Base-by-base conservation (phyloP, 2,329 filamentous ascomycete species). In the Colletotrichum camelliae region DNA sequence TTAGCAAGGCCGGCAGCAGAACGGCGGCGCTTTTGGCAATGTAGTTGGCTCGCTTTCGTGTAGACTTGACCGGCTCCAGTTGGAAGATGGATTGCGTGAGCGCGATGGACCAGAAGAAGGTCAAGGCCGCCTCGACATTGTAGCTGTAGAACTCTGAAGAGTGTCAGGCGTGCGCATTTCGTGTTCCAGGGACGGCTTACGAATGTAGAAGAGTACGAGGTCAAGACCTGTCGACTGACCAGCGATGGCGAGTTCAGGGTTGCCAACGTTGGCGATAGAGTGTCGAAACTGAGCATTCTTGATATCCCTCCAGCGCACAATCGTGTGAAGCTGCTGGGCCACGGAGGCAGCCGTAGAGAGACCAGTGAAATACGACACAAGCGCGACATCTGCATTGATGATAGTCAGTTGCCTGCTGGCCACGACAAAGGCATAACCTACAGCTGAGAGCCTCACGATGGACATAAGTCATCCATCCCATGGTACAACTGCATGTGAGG, bases 131-230 rank as follows among this genome's bases (percentile, higher is more conserved):
- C 79, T 89, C 86, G n/a, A 87, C 86, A 80, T 88, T 89, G 78
- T 89, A 89, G 35, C 83, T 84, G 74, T 89, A 89, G 66, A 86
- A 89, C 78, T 89, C 88, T 89, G 65, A 1, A 7, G 18, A 48
- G 29, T 71, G 76, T 80, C 58, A 80, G 77, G 13, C 37, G 15
- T 21, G 6, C 6, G 27, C 18, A 8, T 12, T 4, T 1, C 5
- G 1, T 15, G 9, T 2, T 29, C 48, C 35, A 4, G 15, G 31
- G 31, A 24, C 4, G 18, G 81, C 87, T 67, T 80, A 89, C 88
- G 88, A 75, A 89, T 88, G 72, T 87, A 89, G 77, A 86, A 89
- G 4, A 90, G 80, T 0, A 84, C 81, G 8, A 86, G 80, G 69
- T 89, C 88, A 5, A 86, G 57, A 5, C 84, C 85, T 7, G 81